Base-by-base conservation (phyloP, 345 rosid genomes). In the Syzygium oleosum region DNA sequence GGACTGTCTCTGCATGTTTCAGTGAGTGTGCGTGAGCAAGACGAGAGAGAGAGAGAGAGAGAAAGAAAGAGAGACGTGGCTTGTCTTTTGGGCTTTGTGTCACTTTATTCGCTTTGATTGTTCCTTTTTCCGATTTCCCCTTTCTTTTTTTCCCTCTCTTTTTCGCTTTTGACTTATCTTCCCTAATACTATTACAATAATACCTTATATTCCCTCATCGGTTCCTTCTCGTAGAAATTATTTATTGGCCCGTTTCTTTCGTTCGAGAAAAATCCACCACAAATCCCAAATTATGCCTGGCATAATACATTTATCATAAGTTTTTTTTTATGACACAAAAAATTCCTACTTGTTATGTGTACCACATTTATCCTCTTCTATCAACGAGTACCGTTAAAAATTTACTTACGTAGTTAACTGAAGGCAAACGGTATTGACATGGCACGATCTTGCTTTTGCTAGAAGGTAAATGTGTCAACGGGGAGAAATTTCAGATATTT, bases 1-100 rank as follows among this genome's bases (percentile, higher is more conserved):
- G 22, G 99, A 98, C 59, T 94, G 96, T 55, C 99, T 94, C 87
- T 98, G 99, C 99, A 96, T 97, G 94, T 88, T 89, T 38, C 31
- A 43, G 43, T 10, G 85, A 21, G 86, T 27, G 38, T 77, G 46
- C 46, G 46, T 6, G 46, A 43, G 46, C 46, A 6, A 43, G 46
- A 43, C 46, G 46, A 65, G 84, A 61, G 83, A 84, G 88, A 65
- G 79, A 83, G 84, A n/a, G 83, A 15, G 84, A 87, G 83, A 88
- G 79, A 89, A 89, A 84, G 88, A 61, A 90, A 13, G 63, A 78
- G 31, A 80, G 23, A 56, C 34, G 85, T 16, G 25, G 55, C 88
- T 86, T 68, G 79, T 34, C 79, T 34, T 34, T 68, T 41, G 80
- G 46, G 46, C 80, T 4, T 68, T 8, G 65, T 6, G 65, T 59